Evolutionary conservation across 768 basidiomycete genomes (phyloP).

Genomic region (Psilocybe cyanescens): DNA sequence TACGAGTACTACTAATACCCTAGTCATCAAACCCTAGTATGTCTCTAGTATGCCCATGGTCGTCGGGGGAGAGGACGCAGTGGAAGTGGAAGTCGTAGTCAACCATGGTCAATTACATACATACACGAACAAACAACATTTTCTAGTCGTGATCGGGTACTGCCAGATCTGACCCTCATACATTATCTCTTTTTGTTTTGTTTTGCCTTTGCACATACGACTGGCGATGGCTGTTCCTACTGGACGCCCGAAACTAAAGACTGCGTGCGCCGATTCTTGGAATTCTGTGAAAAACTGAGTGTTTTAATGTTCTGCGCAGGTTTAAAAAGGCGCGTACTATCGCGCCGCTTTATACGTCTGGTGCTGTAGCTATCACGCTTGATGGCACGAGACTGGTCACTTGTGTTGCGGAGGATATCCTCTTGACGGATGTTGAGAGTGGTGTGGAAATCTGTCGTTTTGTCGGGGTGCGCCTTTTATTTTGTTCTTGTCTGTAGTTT

Average conservation of each 20-base stretch:
- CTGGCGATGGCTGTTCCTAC: constrained; percentile 36
- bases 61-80: neutral
- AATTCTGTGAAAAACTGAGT: neutral
- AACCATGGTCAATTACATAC: constrained; percentile 7
- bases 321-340: constrained; percentile 78
- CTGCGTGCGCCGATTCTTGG: constrained; percentile 45
- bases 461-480: constrained; percentile 64
- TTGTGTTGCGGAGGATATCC: constrained; percentile 83
- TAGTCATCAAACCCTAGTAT: neutral
- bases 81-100: neutral
- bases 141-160: constrained; percentile 17
- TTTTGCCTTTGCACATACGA: neutral
- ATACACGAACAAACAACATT: constrained; percentile 24
- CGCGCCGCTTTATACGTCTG: constrained; percentile 85
- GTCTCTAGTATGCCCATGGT: neutral
- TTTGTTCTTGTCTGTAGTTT: neutral
- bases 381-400: constrained; percentile 85
- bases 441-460: constrained; percentile 83
- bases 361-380: constrained; percentile 77
- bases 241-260: constrained; percentile 56
- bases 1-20: neutral
- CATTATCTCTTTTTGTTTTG: constrained; percentile 1
- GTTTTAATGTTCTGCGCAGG: constrained; percentile 37
- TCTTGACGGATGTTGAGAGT: constrained; percentile 79
- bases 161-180: constrained; percentile 1